phyloP scores from a whole-genome alignment of 2,329 filamentous ascomycete species.

The Colletotrichum sojae region DNA sequence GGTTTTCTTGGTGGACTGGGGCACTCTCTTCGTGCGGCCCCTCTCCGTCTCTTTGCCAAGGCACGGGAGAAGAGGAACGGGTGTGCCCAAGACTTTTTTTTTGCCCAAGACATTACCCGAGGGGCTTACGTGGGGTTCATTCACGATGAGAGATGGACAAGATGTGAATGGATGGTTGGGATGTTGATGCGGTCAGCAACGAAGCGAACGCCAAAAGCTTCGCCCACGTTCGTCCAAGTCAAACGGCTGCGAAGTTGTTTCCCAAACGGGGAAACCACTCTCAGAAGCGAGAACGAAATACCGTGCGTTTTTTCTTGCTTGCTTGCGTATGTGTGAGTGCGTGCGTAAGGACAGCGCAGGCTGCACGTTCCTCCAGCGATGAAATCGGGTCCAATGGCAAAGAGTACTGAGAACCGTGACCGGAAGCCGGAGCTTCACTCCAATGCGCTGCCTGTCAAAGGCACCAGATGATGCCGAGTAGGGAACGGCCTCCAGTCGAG shows the following conservation, averaged over 20 bases:
- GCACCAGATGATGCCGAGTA: too few relatives aligned
- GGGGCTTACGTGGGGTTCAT: conserved; percentile 20
- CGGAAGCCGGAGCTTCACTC: too few relatives aligned
- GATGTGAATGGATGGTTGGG: background rate
- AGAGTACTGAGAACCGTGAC: too few relatives aligned
- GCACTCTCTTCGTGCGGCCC: conserved; percentile 12
- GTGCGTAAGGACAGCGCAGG: too few relatives aligned
- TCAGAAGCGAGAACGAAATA: background rate
- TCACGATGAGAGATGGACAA: background rate
- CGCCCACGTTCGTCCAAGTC: background rate
- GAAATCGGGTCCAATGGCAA: too few relatives aligned
- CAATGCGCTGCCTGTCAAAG: too few relatives aligned
- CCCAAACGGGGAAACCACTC: conserved; percentile 15
- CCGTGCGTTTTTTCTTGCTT: too few relatives aligned
- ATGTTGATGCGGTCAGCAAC: conserved; percentile 21
- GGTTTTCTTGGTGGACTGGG: too few relatives aligned
- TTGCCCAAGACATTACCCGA: conserved; percentile 18
- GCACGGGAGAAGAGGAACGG: background rate
- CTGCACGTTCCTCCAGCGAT: too few relatives aligned
- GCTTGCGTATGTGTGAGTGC: too few relatives aligned
- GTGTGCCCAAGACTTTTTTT: conserved; percentile 6
- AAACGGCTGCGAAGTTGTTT: conserved; percentile 10
- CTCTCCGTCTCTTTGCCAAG: conserved; percentile 25
- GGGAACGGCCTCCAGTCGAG: too few relatives aligned
- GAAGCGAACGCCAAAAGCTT: conserved; percentile 10